Evolutionary conservation across 768 basidiomycete genomes (phyloP).

Genomic region (Agaricus subrufescens): DNA sequence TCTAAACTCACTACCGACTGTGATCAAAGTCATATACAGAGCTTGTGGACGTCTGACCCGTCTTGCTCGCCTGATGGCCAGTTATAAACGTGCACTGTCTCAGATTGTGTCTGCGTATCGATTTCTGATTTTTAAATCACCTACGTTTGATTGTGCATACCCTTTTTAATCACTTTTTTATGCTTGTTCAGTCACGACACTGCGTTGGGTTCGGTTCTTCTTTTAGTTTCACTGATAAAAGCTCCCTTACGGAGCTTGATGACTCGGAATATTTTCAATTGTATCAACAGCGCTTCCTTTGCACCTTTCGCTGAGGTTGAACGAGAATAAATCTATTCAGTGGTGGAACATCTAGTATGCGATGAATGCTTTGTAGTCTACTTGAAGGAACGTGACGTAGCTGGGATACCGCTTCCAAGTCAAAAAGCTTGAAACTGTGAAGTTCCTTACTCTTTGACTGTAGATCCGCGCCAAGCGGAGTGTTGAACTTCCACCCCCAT

Average conservation of each 20-base stretch:
- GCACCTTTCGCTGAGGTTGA: too few relatives aligned
- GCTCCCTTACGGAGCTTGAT: background rate
- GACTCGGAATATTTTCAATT: background rate
- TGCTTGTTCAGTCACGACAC: background rate
- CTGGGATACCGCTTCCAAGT: background rate
- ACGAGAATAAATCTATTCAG: too few relatives aligned
- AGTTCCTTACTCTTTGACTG: background rate
- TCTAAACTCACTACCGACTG: background rate
- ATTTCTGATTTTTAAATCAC: background rate
- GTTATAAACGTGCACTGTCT: background rate
- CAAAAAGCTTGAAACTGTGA: background rate
- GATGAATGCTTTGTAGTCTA: too few relatives aligned
- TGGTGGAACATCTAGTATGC: too few relatives aligned
- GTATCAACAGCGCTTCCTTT: too few relatives aligned
- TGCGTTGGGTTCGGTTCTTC: background rate
- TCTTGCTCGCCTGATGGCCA: background rate
- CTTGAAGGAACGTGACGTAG: too few relatives aligned
- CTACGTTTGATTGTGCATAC: background rate
- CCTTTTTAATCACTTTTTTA: background rate
- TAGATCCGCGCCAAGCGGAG: background rate
- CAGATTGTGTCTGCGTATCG: background rate
- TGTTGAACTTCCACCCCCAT: conserved; percentile 3
- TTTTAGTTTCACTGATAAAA: background rate
- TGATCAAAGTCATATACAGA: background rate
- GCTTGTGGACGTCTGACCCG: background rate